Evolutionary conservation across 495 filamentous ascomycete species (phyloP).

Genomic region (Sordaria brevicollis): DNA sequence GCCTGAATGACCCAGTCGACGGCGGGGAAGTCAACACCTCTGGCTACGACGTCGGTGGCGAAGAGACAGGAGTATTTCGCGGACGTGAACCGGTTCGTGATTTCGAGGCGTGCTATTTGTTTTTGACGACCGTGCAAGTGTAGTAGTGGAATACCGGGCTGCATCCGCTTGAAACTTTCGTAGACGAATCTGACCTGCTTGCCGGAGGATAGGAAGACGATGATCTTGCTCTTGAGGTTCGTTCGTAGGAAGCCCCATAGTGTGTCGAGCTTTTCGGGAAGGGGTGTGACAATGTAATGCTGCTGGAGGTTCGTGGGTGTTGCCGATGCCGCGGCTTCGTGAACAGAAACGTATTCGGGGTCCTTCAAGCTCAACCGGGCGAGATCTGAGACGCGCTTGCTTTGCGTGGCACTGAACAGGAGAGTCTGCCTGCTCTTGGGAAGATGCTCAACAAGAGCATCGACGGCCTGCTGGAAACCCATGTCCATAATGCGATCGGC

Average conservation of each 20-base stretch:
- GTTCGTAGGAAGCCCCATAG: conserved; percentile 84
- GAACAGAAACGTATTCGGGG: conserved; percentile 89
- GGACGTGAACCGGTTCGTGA: conserved; percentile 68
- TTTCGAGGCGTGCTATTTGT: conserved; percentile 75
- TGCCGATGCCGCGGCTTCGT: conserved; percentile 69
- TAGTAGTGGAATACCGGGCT: conserved; percentile 89
- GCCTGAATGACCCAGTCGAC: conserved; percentile 97
- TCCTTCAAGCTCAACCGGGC: conserved; percentile 79
- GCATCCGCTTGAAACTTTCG: conserved; percentile 85
- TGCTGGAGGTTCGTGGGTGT: conserved; percentile 82
- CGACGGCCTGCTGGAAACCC: conserved; percentile 86
- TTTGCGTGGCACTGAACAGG: conserved; percentile 94
- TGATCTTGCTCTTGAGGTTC: conserved; percentile 82
- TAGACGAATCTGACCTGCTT: conserved; percentile 96
- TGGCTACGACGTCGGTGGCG: conserved; percentile 86
- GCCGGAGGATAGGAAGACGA: conserved; percentile 87
- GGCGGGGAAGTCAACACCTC: conserved; percentile 90
- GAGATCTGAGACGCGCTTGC: conserved; percentile 84
- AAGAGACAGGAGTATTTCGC: conserved; percentile 80
- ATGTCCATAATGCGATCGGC: conserved; percentile 96
- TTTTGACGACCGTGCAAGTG: conserved; percentile 95
- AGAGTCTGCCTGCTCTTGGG: conserved; percentile 82
- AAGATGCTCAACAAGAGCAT: conserved; percentile 89
- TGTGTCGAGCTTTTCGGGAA: conserved; percentile 81
- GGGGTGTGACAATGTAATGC: conserved; percentile 75